Evolutionary conservation across 345 rosid species (phyloP).

Genomic region (Bruguiera gymnorhiza): DNA sequence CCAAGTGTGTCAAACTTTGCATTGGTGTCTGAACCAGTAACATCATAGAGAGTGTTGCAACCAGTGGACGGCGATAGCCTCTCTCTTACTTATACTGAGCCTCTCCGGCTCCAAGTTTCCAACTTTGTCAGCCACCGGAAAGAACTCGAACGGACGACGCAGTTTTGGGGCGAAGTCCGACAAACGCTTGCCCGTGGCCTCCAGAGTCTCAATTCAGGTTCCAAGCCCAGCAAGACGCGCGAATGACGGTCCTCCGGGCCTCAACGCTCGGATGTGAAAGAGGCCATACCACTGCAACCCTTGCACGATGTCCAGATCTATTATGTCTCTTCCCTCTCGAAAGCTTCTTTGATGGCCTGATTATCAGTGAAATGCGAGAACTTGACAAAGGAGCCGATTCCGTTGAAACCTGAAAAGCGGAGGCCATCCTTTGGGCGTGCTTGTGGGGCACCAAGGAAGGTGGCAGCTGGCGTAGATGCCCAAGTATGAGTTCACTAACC

Average conservation of each 20-base stretch:
- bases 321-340: slow-evolving; percentile 82
- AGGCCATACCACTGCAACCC: slow-evolving; percentile 96
- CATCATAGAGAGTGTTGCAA: slow-evolving; percentile 95
- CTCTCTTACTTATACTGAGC: slow-evolving; percentile 71
- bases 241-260: slow-evolving; percentile 89
- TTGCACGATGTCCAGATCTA: slow-evolving; percentile 97
- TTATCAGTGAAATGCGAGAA: slow-evolving; percentile 97
- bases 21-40: slow-evolving; percentile 82
- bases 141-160: slow-evolving; percentile 76
- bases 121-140: slow-evolving; percentile 71
- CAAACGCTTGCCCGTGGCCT: slow-evolving; percentile 79
- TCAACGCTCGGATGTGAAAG: slow-evolving; percentile 78
- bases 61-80: slow-evolving; percentile 95
- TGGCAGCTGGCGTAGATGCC: slow-evolving; percentile 60
- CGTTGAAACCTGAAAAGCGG: slow-evolving; percentile 96
- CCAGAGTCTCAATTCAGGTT: slow-evolving; percentile 76
- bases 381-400: slow-evolving; percentile 87
- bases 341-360: slow-evolving; percentile 93
- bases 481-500: slow-evolving; percentile 75
- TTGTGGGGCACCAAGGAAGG: slow-evolving; percentile 48
- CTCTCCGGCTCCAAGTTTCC: slow-evolving; percentile 75
- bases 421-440: slow-evolving; percentile 68
- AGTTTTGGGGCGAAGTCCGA: slow-evolving; percentile 86
- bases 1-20: slow-evolving; percentile 40
- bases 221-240: slow-evolving; percentile 89